Base-by-base conservation (phyloP, 257 asterid species). In the Gentiana dahurica region DNA sequence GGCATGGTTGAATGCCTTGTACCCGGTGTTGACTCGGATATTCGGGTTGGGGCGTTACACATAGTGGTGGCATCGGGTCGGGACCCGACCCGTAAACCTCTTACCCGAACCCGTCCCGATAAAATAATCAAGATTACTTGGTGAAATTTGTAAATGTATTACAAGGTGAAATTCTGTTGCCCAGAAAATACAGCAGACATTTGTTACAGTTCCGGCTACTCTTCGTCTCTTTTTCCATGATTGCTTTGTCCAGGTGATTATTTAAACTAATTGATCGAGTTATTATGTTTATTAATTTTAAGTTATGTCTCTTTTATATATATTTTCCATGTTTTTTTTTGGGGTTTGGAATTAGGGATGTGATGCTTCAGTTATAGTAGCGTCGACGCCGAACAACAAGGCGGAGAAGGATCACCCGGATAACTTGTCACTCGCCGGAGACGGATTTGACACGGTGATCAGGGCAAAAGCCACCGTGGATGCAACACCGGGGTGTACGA, bases 361-460 rank as follows among this genome's bases (percentile, higher is more conserved):
- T 47, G 98, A 90, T 70, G 98, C 98, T 5, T 90, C 96, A 0
- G 64, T 76, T 9, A 70, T 90, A 6, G 46, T 90, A 49, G 85
- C 89, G n/a, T 87, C 98, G 9, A 73, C 89, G 1, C 57, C 69
- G 2, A 75, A 71, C 10, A 87, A 84, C 59, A 79, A 34, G 57
- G 95, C 98, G 0, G 98, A 90, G 61, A 90, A 84, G 74, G 98
- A 90, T 64, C 83, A 84, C 50, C 79, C 85, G 0, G 96, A 87
- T 60, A 90, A 90, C 48, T 57, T 87, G 24, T 90, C 98, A 2
- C 66, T 90, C 5, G 98, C 98, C n/a, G 98, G 98, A 67, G 98
- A 90, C 32, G 98, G 98, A 33, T 90, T 90, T 55, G 98, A 90
- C 71, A 71, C 95, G 0, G 87, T 90, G 3, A 67, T 87, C 63